Base-by-base conservation (phyloP, 1,284 basidiomycete genomes). In the Moesziomyces sp. region DNA sequence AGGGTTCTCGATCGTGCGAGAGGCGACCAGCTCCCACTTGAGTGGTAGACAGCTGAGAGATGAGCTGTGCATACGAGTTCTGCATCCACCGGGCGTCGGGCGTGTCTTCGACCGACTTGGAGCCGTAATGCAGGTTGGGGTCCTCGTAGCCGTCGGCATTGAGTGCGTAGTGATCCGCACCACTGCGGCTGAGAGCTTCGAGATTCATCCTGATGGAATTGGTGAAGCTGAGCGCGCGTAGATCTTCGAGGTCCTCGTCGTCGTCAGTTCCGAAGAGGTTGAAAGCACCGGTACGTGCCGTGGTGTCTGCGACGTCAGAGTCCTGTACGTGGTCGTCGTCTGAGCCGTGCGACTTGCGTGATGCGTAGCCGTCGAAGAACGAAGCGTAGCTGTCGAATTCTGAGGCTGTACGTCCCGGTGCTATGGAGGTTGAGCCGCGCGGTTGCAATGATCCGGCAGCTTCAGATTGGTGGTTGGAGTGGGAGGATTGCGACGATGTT, bases 121-220 rank as follows among this genome's bases (percentile, higher is more conserved):
- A 47, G 11, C 23, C 48, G 18, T 52, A 58, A 19, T 45, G 46
- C 8, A 44, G 24, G 40, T 66, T 66, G 34, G 56, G 63, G 47
- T 72, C 63, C 49, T 46, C 43, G 46, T 72, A 66, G 16, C 69
- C 59, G 4, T 59, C 55, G 18, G 52, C 52, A 18, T 18, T 59
- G 48, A 59, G 55, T 52, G 66, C 56, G 52, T 62, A 63, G 9
- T 58, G 52, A n/a, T 56, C 56, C 2, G 60, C 60, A 44, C 60
- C 56, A 24, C 49, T 59, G 35, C 56, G 56, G 10, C 45, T 45
- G 18, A 63, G 49, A 1, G 52, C 45, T 13, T 69, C 66, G 47
- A 73, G 46, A 30, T 66, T 63, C 63, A 66, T 66, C 23, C 55
- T 57, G 55, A 71, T 61, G 7, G 55, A 52, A n/a, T 51, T 50